A percentile compares a stretch with the other conserved stretches of the same genome.
Conservation (phyloP, 23 red algal genomes). For the Gracilaria domingensis region DNA sequence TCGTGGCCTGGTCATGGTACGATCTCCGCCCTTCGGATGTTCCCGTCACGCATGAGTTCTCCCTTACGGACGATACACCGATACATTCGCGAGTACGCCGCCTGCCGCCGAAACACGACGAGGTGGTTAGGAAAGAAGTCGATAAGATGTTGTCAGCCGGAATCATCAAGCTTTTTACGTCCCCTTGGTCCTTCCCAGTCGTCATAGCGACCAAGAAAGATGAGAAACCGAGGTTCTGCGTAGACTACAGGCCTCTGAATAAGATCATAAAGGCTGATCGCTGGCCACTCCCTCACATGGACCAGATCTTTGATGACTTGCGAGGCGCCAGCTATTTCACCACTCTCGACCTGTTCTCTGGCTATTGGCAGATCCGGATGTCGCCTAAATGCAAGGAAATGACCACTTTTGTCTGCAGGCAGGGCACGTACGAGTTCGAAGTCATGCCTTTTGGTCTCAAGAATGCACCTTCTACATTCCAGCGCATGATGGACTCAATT, state of each 20-base stretch:
- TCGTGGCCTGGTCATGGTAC: not conserved
- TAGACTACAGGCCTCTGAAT: not conserved
- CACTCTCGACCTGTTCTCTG: not conserved
- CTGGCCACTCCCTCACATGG: not conserved
- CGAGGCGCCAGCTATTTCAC: not conserved
- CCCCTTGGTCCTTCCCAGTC: not conserved
- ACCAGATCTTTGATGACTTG: not conserved
- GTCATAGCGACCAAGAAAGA: not conserved
- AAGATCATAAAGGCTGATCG: slow-evolving; percentile 2
- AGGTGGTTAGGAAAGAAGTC: not conserved
- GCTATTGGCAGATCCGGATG: slow-evolving; percentile 5
- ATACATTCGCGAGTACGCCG: not conserved
- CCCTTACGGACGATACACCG: not conserved
- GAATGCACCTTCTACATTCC: not conserved
- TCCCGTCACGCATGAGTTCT: not conserved
- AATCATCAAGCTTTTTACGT: not conserved
- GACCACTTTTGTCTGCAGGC: not conserved
- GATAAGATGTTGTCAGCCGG: not conserved
- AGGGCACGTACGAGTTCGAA: not conserved
- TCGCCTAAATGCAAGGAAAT: not conserved
- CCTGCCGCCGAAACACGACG: not conserved
- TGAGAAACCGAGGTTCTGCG: not conserved
- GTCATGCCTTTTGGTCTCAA: slow-evolving; percentile 12
- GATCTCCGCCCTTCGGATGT: not conserved
- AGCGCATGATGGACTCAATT: slow-evolving; percentile 7